Conservation (phyloP, 2,329 filamentous ascomycete species). For the Ambrosiella cleistominuta region DNA sequence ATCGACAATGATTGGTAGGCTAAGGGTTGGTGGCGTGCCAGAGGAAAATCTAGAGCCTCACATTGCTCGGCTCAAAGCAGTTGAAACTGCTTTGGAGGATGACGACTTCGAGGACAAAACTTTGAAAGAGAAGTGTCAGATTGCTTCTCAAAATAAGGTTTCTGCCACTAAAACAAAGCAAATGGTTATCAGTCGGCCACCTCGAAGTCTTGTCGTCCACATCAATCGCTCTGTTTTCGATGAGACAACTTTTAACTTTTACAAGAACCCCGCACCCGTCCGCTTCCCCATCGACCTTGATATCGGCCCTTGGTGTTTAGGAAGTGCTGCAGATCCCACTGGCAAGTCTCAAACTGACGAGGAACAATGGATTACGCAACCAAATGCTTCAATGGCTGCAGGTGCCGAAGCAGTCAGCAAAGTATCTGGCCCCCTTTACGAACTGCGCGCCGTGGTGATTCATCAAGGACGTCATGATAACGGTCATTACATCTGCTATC, state of each 20-base stretch:
- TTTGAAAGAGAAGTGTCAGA: slow-evolving; percentile 45
- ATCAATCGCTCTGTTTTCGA: slow-evolving; percentile 87
- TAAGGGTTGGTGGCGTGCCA: slow-evolving; percentile 17
- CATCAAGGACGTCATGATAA: slow-evolving; percentile 87
- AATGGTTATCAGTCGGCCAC: slow-evolving; percentile 65
- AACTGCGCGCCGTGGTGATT: slow-evolving; percentile 67
- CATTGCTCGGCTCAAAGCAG: slow-evolving; percentile 40
- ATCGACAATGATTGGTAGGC: slow-evolving; percentile 23
- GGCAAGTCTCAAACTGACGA: slow-evolving; percentile 17
- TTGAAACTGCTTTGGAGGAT: slow-evolving; percentile 55
- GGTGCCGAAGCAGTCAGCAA: slow-evolving; percentile 32
- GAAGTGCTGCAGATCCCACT: slow-evolving; percentile 25
- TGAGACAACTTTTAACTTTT: slow-evolving; percentile 58
- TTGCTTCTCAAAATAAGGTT: slow-evolving; percentile 48
- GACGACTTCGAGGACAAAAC: slow-evolving; percentile 63
- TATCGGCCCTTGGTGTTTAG: slow-evolving; percentile 70
- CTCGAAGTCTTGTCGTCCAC: slow-evolving; percentile 66
- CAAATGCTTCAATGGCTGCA: slow-evolving; percentile 56
- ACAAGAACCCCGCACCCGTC: slow-evolving; percentile 70
- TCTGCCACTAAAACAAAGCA: slow-evolving; percentile 78
- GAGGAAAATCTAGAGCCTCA: slow-evolving; percentile 35
- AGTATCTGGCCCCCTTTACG: slow-evolving; percentile 46
- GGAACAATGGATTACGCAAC: slow-evolving; percentile 55
- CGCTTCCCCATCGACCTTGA: slow-evolving; percentile 59
- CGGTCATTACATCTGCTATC: slow-evolving; percentile 87